These are phyloP conservation scores for Fusarium secorum DNA, from an alignment of 2,329 filamentous ascomycete species.

Conservation along the genomic window DNA sequence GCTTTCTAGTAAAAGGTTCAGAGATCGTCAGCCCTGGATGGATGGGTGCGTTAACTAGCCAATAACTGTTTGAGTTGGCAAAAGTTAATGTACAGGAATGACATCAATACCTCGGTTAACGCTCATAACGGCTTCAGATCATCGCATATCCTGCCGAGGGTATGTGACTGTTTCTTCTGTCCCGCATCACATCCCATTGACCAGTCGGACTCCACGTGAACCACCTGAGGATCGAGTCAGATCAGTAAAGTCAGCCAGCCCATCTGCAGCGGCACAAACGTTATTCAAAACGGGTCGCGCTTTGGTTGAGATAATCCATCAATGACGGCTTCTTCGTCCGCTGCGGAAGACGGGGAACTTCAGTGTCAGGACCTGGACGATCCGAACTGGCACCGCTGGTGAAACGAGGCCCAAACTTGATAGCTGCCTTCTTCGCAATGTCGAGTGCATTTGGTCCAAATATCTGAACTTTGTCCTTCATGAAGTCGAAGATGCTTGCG, in stretches of 20 bases:
- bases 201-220: not conserved
- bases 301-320: not conserved
- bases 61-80: not conserved
- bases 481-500: not conserved
- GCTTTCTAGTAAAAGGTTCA: not conserved
- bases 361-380: fast-evolving
- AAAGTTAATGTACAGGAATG: not conserved
- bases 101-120: not conserved
- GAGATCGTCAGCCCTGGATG: not conserved
- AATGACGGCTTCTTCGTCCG: not conserved
- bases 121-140: not conserved
- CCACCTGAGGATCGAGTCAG: not conserved
- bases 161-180: not conserved
- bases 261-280: not conserved
- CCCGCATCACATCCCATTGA: not conserved
- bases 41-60: not conserved
- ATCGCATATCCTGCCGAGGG: not conserved
- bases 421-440: not conserved
- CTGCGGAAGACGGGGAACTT: not conserved
- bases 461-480: not conserved
- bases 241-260: not conserved
- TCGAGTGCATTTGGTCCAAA: not conserved
- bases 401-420: not conserved
- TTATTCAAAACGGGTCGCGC: not conserved
- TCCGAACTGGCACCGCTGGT: not conserved